phyloP scores from a whole-genome alignment of 331 rosid genomes.

The Malus hybrid region DNA sequence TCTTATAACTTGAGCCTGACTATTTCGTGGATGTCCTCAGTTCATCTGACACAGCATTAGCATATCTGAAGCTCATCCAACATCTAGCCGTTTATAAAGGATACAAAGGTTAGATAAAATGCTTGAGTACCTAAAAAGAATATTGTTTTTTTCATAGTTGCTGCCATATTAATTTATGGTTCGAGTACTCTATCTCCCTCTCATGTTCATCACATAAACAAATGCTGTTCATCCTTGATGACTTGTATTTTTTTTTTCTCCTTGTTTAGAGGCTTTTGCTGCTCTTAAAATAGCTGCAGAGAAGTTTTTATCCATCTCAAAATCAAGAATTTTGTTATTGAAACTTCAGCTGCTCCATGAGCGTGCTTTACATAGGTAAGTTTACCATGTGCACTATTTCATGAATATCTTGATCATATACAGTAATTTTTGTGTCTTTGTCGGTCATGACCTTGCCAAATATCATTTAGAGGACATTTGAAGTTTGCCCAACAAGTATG shows the following conservation, averaged over 20 bases:
- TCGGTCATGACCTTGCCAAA: neutral
- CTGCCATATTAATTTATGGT: neutral
- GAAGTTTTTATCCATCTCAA: conserved; percentile 77
- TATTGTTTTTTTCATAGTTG: neutral
- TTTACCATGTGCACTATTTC: neutral
- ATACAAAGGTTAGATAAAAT: conserved; percentile 66
- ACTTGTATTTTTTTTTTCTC: conserved; percentile 2
- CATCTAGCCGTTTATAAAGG: conserved; percentile 86
- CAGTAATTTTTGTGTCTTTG: neutral
- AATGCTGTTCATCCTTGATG: conserved; percentile 13
- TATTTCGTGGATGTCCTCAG: conserved; percentile 36
- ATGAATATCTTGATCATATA: neutral
- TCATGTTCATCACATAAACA: neutral
- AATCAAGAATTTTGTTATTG: conserved; percentile 63
- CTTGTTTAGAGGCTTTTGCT: conserved; percentile 66
- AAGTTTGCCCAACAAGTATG: conserved; percentile 61
- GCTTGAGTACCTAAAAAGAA: conserved; percentile 5
- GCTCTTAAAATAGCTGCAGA: conserved; percentile 85
- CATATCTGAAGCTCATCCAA: conserved; percentile 90
- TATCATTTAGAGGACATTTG: conserved; percentile 59
- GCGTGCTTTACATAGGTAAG: conserved; percentile 76
- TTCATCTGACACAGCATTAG: conserved; percentile 82
- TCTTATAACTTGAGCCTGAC: conserved; percentile 6
- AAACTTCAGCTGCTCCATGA: conserved; percentile 93
- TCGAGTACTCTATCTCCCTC: neutral